Evolutionary conservation across 2,329 filamentous ascomycete species (phyloP).

Genomic region (Aspergillus pseudotamarii): DNA sequence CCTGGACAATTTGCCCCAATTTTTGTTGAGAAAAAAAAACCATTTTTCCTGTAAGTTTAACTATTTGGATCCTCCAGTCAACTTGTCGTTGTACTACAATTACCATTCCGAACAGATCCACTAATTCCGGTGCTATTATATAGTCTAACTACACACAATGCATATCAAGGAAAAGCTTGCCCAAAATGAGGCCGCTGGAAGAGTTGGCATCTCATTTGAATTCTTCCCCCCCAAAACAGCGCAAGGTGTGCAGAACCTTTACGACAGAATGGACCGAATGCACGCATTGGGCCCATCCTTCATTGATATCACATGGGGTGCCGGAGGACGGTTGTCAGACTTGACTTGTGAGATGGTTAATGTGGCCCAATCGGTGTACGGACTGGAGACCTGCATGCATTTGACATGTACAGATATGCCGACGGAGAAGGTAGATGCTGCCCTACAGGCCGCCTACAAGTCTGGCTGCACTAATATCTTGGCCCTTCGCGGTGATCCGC

Average conservation of each 20-base stretch:
- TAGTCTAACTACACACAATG: slow-evolving; percentile 61
- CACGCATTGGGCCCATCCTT: slow-evolving; percentile 91
- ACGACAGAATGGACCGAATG: slow-evolving; percentile 99
- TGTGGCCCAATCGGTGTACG: slow-evolving; percentile 91
- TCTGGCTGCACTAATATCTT: slow-evolving; percentile 97
- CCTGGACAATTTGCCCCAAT: neutral
- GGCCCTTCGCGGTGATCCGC: slow-evolving; percentile 88
- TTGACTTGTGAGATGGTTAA: slow-evolving; percentile 97
- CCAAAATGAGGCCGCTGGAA: slow-evolving; percentile 75
- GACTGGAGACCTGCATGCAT: slow-evolving; percentile 98
- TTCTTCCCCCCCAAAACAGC: slow-evolving; percentile 97
- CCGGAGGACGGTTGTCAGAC: slow-evolving; percentile 86
- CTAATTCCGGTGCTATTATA: neutral
- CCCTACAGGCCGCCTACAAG: slow-evolving; percentile 85
- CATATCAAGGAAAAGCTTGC: slow-evolving; percentile 92
- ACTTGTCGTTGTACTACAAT: neutral
- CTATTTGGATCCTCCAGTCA: neutral
- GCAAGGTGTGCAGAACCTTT: slow-evolving; percentile 93
- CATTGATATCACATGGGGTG: slow-evolving; percentile 98
- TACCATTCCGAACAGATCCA: slow-evolving; percentile 2
- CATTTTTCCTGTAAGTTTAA: neutral
- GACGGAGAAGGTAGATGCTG: slow-evolving; percentile 84
- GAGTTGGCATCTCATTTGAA: slow-evolving; percentile 96
- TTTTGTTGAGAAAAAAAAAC: neutral
- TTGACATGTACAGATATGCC: slow-evolving; percentile 99